Conservation (phyloP, 2,329 filamentous ascomycete species). For the Penicillium crustosum region DNA sequence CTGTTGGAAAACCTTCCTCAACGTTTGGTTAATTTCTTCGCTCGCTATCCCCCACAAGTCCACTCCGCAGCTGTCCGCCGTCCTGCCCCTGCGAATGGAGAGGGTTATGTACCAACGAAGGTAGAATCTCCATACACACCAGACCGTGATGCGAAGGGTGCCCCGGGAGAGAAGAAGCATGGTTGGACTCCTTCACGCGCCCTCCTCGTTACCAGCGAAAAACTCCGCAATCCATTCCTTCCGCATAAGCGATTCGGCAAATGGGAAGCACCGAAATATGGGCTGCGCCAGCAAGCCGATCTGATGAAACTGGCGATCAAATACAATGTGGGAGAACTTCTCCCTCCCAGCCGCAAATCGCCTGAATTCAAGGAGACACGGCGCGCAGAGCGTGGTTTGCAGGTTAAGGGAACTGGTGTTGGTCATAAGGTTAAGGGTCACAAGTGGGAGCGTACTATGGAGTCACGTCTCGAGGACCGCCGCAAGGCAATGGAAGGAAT, state of each 20-base stretch:
- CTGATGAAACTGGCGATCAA: constrained; percentile 80
- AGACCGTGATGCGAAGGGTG: constrained; percentile 45
- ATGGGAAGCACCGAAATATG: constrained; percentile 82
- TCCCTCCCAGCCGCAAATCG: constrained; percentile 75
- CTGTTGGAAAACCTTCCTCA: constrained; percentile 59
- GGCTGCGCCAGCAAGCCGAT: constrained; percentile 83
- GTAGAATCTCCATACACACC: constrained; percentile 43
- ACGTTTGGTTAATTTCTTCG: constrained; percentile 81
- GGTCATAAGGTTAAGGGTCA: constrained; percentile 96
- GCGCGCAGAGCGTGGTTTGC: constrained; percentile 74
- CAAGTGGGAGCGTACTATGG: constrained; percentile 82
- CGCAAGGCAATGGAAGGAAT: constrained; percentile 92
- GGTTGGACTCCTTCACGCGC: constrained; percentile 33
- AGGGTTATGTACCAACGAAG: constrained; percentile 21
- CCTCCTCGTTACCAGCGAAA: constrained; percentile 45
- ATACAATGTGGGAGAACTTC: constrained; percentile 75
- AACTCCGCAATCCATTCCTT: constrained; percentile 74
- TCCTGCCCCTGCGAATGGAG: constrained; percentile 26
- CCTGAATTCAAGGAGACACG: constrained; percentile 66
- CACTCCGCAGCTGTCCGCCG: constrained; percentile 45
- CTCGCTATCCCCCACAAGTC: constrained; percentile 74
- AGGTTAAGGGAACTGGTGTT: constrained; percentile 88
- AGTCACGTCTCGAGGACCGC: constrained; percentile 79
- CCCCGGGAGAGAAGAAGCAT: constrained; percentile 34
- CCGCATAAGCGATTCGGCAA: constrained; percentile 75